Evolutionary conservation across 2,329 filamentous ascomycete species (phyloP), one percentile per base, ranked within the genome.

Genomic region (Hymenoscyphus fructigenus): DNA sequence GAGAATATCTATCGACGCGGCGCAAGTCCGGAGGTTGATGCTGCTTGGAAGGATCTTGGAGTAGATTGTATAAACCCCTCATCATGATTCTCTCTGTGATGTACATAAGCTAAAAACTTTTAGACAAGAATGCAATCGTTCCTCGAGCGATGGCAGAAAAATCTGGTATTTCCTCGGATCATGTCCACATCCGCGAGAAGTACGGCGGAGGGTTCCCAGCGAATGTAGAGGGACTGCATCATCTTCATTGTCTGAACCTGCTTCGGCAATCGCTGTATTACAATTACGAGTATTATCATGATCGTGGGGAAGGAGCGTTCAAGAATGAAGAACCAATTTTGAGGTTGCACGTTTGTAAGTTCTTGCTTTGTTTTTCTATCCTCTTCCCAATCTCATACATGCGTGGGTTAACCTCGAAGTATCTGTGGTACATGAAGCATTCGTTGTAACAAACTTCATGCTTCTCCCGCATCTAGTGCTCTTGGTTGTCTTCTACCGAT

Each of bases 181-280:
- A 84, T 62, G 83, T 85, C 55, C 80, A 81, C 66, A 76, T 84
- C 57, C 79, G 74, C 10, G 67, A 77, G 2, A 77, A 80, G 53
- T 81, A 85, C 64, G 84, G 84, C 0, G 81, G 83, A 41, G 83
- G 83, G 0, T 85, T 77, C 66, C 76, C 78, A 1, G 79, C 77
- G 3, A 81, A 81, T 62, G 73, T 82, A 0, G 78, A 82, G 69
- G 79, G 79, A 12, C 67, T 81, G 12, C 78, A 81, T 69, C 79
- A 82, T 67, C 65, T 82, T 15, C 80, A 84, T 69, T 85, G 83
- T 67, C 66, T 85, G 79, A 82, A 85, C 66, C 76, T 85, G 3
- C 73, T 85, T 5, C 80, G 83, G 0, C 80, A 84, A 70, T 73
- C 77, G 0, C 72, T 84, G 10, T 79, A 80, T 67, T 84, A 80